These are phyloP conservation scores for Cladorrhinum samala DNA, from an alignment of 495 filamentous ascomycete genomes.

Conservation along the genomic window DNA sequence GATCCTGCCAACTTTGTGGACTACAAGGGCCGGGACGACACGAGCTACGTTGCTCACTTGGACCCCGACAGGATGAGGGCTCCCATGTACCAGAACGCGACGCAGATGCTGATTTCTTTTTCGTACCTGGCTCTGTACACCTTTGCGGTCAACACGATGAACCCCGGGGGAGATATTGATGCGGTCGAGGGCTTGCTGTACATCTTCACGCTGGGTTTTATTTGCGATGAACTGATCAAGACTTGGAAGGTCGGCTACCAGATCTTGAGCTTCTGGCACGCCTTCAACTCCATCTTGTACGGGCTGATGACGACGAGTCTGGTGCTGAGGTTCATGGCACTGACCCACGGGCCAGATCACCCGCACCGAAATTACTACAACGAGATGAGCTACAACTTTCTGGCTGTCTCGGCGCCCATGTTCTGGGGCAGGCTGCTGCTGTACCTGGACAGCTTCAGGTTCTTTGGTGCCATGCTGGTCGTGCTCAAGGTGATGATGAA, in stretches of 20 bases:
- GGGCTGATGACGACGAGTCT: conserved; percentile 69
- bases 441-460: conserved; percentile 87
- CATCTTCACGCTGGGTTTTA: conserved; percentile 85
- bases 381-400: conserved; percentile 81
- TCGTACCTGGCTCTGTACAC: conserved; percentile 83
- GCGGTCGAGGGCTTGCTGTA: conserved; percentile 80
- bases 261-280: conserved; percentile 92
- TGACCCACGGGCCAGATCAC: conserved; percentile 50
- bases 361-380: conserved; percentile 61
- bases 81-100: conserved; percentile 83
- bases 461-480: conserved; percentile 97
- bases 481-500: conserved; percentile 99
- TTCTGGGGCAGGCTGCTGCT: conserved; percentile 93
- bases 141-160: conserved; percentile 85
- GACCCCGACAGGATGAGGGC: conserved; percentile 91
- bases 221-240: conserved; percentile 79
- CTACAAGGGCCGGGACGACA: conserved; percentile 71
- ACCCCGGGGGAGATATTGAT: conserved; percentile 69
- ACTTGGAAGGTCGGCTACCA: conserved; percentile 87
- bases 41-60: conserved; percentile 70
- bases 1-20: conserved; percentile 81
- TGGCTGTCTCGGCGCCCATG: conserved; percentile 88
- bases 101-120: conserved; percentile 76
- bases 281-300: conserved; percentile 84
- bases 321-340: conserved; percentile 66